Evolutionary conservation across 495 filamentous ascomycete species (phyloP).

Genomic region (Penicillium cinerascens): DNA sequence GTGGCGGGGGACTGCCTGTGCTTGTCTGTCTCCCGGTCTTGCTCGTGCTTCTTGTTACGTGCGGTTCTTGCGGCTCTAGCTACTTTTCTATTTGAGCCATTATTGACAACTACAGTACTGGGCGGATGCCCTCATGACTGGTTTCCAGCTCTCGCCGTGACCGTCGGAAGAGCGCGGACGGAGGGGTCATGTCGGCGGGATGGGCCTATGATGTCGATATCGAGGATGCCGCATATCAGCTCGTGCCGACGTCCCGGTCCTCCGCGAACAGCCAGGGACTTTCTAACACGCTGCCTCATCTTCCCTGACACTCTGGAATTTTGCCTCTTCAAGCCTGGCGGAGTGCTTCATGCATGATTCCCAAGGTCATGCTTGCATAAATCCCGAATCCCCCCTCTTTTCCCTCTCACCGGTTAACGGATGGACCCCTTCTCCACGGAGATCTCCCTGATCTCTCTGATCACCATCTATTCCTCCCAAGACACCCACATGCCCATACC

Average conservation of each 20-base stretch:
- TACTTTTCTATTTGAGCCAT: not conserved
- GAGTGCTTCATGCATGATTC: not conserved
- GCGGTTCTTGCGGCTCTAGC: not conserved
- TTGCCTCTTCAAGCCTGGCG: constrained; percentile 19
- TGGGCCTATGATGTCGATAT: constrained; percentile 15
- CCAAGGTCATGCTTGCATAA: not conserved
- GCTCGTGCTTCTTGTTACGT: not conserved
- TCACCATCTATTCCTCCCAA: not conserved
- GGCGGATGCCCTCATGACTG: not conserved
- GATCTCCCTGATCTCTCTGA: not conserved
- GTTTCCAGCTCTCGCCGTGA: not conserved
- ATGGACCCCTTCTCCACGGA: not conserved
- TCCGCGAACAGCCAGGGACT: too few relatives aligned
- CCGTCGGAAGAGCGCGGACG: constrained; percentile 19
- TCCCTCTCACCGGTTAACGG: not conserved
- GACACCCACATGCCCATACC: not conserved
- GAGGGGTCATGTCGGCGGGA: not conserved
- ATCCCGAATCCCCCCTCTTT: not conserved
- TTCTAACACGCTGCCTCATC: constrained; percentile 4
- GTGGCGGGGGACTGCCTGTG: not conserved
- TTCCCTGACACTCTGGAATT: constrained; percentile 22
- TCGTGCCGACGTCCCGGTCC: constrained; percentile 26
- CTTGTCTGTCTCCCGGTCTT: not conserved
- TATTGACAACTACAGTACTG: not conserved
- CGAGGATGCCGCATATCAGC: not conserved